Base-by-base conservation (phyloP, 2,329 filamentous ascomycete genomes). In the Xylariomycetidae sp. region DNA sequence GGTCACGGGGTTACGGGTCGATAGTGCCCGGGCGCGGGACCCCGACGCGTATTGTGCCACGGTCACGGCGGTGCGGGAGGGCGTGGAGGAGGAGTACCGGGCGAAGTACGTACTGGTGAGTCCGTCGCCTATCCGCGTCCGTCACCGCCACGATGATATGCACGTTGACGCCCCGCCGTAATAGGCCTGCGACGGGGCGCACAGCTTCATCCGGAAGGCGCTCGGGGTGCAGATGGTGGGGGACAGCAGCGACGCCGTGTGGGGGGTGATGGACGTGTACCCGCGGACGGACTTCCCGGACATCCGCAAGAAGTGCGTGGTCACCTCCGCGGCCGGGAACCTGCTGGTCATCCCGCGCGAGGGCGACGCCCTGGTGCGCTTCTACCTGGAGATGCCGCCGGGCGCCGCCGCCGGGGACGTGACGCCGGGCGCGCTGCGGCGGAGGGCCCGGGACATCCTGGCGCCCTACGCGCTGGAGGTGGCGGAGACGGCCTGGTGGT, bases 311-410 rank as follows among this genome's bases (percentile, higher is more conserved):
- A 70, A 75, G 39, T 60, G 58, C 7, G 62, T 71, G 0, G 64
- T 81, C 17, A 70, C 74, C 42, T 75, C 74, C 0, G 53, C 59
- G 0, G 58, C 63, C 1, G 76, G 77, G 1, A 76, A 65, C 25
- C 56, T 81, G 15, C 62, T 82, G 41, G 68, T 80, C 30, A 79
- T 83, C 19, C 78, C 78, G 0, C 64, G 76, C 9, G 76, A 80
- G 48, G 67, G 67, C 2, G 70, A 73, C 34, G 60, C 60, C 17
- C 56, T 82, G 41, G 72, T 71, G 2, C 70, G 79, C 10, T 74
- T 80, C 51, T 82, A 80, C 52, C 76, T 80, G 35, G 70, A 82
- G 49, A 52, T 82, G 2, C 35, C 38, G 8, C 66, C 69, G 0
- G 47, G 49, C 1, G 64, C 67, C 5, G 72, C 66, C 0, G 64